phyloP scores from a whole-genome alignment of 2,329 filamentous ascomycete species.

The Microascus cirrosus region DNA sequence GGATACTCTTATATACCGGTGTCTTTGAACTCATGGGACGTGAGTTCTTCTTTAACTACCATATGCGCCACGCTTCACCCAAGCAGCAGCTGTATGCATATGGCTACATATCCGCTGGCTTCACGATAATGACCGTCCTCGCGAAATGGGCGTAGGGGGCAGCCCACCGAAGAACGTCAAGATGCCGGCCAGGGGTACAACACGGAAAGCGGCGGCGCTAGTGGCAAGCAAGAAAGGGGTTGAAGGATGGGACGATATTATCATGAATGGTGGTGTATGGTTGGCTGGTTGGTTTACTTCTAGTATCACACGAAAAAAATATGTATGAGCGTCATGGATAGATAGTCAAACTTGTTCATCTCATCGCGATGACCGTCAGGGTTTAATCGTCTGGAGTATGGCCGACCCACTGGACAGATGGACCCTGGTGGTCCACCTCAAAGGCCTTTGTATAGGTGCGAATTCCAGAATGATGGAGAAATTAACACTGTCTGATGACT shows the following conservation, averaged over 20 bases:
- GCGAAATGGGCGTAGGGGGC: conserved; percentile 69
- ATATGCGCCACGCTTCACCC: conserved; percentile 68
- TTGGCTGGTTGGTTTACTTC: neutral
- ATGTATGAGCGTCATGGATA: neutral
- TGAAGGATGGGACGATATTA: neutral
- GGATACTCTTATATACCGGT: conserved; percentile 86
- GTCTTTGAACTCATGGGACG: conserved; percentile 91
- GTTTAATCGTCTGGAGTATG: neutral
- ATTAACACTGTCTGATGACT: conserved; percentile 1
- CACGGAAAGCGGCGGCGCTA: neutral
- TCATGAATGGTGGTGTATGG: neutral
- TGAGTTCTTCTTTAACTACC: conserved; percentile 89
- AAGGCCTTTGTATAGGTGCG: neutral
- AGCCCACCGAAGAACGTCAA: neutral
- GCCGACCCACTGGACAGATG: neutral
- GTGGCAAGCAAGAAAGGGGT: neutral
- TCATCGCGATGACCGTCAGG: neutral
- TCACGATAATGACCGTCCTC: conserved; percentile 63
- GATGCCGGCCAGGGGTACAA: neutral
- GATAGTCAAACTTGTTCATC: neutral
- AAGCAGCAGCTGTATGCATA: conserved; percentile 60
- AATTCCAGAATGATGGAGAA: neutral
- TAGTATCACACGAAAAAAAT: neutral
- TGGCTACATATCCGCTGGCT: conserved; percentile 58
- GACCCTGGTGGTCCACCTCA: neutral